These are phyloP conservation scores for Phallus indusiatus DNA, from an alignment of 768 basidiomycete species.

Conservation along the genomic window DNA sequence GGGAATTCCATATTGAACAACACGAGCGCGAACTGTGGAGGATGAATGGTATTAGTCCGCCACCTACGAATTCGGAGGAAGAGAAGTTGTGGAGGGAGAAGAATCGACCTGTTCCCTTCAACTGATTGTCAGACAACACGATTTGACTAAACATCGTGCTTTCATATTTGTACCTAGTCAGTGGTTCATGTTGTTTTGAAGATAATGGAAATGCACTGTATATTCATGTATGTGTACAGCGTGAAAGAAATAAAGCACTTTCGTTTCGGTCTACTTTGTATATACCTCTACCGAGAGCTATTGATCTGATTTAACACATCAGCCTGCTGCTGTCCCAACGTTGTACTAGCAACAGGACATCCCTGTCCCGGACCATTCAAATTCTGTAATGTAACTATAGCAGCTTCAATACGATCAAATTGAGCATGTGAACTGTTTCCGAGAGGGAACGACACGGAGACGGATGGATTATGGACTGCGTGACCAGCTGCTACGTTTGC, in stretches of 20 bases:
- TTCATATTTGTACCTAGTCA: too few species aligned
- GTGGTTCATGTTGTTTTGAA: too few species aligned
- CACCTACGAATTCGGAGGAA: neutral
- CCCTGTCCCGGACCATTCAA: slow-evolving; percentile 56
- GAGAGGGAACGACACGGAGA: slow-evolving; percentile 53
- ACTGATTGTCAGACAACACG: neutral
- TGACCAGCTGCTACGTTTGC: slow-evolving; percentile 52
- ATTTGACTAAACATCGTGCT: too few species aligned
- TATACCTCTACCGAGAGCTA: neutral
- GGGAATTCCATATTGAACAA: slow-evolving; percentile 7
- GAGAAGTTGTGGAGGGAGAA: neutral
- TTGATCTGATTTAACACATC: neutral
- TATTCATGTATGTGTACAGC: too few species aligned
- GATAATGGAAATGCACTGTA: too few species aligned
- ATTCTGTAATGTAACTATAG: slow-evolving; percentile 63
- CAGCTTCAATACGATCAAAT: slow-evolving; percentile 47
- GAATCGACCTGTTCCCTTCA: neutral
- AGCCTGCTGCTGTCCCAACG: slow-evolving; percentile 34
- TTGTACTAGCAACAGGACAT: slow-evolving; percentile 59
- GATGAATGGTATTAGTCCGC: neutral
- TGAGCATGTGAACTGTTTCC: slow-evolving; percentile 44
- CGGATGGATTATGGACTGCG: slow-evolving; percentile 54
- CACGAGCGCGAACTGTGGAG: slow-evolving; percentile 7
- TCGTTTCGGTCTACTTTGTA: too few species aligned
- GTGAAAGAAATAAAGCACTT: too few species aligned